These are phyloP conservation scores for Phascolomyces articulosus DNA, from an alignment of 371 early-diverging fungal species.

Conservation along the genomic window DNA sequence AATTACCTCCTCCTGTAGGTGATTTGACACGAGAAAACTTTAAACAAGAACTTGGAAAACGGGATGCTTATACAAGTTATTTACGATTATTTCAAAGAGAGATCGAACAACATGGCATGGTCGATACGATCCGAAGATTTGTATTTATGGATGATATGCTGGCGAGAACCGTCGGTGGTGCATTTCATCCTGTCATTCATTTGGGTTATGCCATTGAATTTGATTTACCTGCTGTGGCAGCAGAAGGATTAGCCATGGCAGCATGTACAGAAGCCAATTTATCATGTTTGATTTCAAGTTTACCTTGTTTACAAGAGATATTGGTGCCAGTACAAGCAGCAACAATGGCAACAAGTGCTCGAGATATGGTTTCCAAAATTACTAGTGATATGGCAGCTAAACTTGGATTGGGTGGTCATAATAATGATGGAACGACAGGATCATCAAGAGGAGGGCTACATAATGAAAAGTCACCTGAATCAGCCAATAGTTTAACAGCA, in stretches of 20 bases:
- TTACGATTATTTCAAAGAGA: conserved; percentile 50
- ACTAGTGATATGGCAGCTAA: conserved; percentile 4
- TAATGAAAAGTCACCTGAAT: neutral
- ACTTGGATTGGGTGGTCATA: conserved; percentile 15
- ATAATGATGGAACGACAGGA: neutral
- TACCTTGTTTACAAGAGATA: conserved; percentile 9
- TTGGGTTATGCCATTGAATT: conserved; percentile 71
- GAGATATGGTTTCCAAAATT: conserved; percentile 14
- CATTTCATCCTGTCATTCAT: conserved; percentile 67
- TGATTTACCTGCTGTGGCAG: conserved; percentile 52
- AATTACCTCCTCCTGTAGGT: conserved; percentile 26
- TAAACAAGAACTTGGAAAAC: conserved; percentile 40
- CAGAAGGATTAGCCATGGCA: conserved; percentile 62
- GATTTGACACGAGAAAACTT: conserved; percentile 45
- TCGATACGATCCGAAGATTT: conserved; percentile 51
- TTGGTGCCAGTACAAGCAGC: neutral
- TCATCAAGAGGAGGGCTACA: neutral
- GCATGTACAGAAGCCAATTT: conserved; percentile 36
- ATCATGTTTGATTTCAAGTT: conserved; percentile 14
- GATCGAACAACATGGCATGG: conserved; percentile 44
- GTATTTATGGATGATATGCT: conserved; percentile 49
- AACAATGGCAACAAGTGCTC: conserved; percentile 9
- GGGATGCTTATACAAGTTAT: conserved; percentile 48
- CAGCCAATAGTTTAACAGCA: conserved; percentile 4
- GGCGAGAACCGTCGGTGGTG: conserved; percentile 49